Evolutionary conservation across 164 flowering plant species (phyloP).

Genomic region (Saururus chinensis): DNA sequence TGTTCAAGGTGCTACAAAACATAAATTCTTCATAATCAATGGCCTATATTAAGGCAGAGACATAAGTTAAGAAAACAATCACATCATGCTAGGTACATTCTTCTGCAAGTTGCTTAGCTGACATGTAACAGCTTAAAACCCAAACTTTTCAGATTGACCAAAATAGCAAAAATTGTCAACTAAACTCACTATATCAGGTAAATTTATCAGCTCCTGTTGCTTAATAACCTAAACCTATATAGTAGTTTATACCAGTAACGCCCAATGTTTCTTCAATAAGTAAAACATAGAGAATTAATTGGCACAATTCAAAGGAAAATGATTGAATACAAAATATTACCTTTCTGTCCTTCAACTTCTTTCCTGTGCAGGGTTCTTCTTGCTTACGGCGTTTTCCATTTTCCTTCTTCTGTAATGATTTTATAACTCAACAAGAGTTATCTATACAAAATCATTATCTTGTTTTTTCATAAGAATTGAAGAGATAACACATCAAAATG

Average conservation of each 20-base stretch:
- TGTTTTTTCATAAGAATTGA: background rate
- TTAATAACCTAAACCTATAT: no score
- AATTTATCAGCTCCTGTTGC: background rate
- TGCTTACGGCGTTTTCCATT: conserved; percentile 73
- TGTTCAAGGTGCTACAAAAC: no score
- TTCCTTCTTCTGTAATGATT: conserved; percentile 20
- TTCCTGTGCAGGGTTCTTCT: conserved; percentile 53
- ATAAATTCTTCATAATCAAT: no score
- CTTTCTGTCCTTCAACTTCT: conserved; percentile 58
- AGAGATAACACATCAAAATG: no score
- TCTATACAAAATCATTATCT: background rate
- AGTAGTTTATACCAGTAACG: background rate
- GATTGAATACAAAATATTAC: conserved; percentile 21
- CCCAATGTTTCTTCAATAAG: background rate
- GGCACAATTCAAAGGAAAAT: background rate
- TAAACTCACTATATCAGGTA: no score
- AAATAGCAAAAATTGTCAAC: background rate
- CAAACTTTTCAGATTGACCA: background rate
- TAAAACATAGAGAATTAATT: background rate
- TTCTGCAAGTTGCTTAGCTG: no score
- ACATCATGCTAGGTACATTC: no score
- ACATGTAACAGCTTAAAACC: background rate
- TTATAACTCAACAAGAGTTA: no score
- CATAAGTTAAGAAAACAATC: no score
- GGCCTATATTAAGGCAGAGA: no score